Base-by-base conservation (phyloP, 1,284 basidiomycete genomes). In the Ganoderma meredithae region DNA sequence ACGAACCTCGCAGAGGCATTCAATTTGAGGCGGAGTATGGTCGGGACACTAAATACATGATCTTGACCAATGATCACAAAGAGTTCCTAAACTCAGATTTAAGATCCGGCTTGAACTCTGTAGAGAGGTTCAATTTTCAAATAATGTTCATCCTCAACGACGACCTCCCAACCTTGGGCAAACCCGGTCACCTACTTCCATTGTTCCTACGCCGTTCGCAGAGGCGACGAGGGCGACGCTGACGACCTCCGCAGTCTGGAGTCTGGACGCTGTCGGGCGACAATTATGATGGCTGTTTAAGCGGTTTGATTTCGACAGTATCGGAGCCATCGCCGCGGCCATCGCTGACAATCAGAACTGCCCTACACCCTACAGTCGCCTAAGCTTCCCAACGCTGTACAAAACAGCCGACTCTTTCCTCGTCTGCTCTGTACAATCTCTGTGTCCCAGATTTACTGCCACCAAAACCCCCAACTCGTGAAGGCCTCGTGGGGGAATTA, bases 331-430 rank as follows among this genome's bases (percentile, higher is more conserved):
- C 56, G 69, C 68, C 71, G 60, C 63, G 68, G 63, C 59, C 68
- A 72, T 72, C 71, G 62, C 62, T 62, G 64, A 52, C 56, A 64
- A 69, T 72, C 68, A 68, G 60, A 15, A 13, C 36, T 66, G 59
- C 71, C 71, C 71, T 72, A 5, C 68, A 67, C 68, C 71, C 71
- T 69, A 36, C 62, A 22, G n/a, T 22, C n/a, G 39, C 19, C 39
- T 40, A 19, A 19, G 43, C 2, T 36, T 22, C n/a, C 56, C 39
- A 59, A 12, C 31, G 1, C 56, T 25, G 25, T n/a, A 33, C 27
- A 44, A 56, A 44, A 41, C 36, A 36, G 36, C 9, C 40, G 22
- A 22, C 36, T 53, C 27, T 12, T 17, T 43, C 19, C 17, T 22
- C 27, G 27, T 31, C 27, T 31, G 27, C 27, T 31, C 27, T 31